Conservation (phyloP, 306 rosid species). For the Prosopis cineraria region DNA sequence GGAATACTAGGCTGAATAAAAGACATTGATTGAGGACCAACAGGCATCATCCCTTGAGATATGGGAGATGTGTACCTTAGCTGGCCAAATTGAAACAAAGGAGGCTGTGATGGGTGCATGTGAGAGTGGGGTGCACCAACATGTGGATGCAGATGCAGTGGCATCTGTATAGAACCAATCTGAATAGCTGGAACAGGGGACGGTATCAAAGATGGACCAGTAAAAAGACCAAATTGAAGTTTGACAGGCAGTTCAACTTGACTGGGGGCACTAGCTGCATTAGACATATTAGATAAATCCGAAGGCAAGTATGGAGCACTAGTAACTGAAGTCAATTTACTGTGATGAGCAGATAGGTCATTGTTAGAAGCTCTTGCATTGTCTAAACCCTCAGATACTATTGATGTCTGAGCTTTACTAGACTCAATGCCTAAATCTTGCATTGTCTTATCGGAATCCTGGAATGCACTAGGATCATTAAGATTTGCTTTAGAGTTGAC, state of each 20-base stretch:
- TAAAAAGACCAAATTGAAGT: slow-evolving; percentile 97
- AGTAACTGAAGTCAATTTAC: slow-evolving; percentile 47
- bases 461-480: slow-evolving; percentile 53
- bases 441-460: slow-evolving; percentile 59
- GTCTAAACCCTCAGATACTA: slow-evolving; percentile 48
- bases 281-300: slow-evolving; percentile 51
- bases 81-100: slow-evolving; percentile 98
- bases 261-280: slow-evolving; percentile 52
- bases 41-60: slow-evolving; percentile 79
- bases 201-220: slow-evolving; percentile 95
- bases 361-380: slow-evolving; percentile 52
- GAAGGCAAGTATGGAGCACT: slow-evolving; percentile 53
- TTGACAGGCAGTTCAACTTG: slow-evolving; percentile 79
- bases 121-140: slow-evolving; percentile 70
- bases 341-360: slow-evolving; percentile 54
- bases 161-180: slow-evolving; percentile 99
- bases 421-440: slow-evolving; percentile 57
- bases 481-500: slow-evolving; percentile 49
- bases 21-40: slow-evolving; percentile 78
- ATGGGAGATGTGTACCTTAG: slow-evolving; percentile 73
- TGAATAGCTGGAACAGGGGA: slow-evolving; percentile 96
- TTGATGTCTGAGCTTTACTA: slow-evolving; percentile 39
- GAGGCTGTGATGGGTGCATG: slow-evolving; percentile 81
- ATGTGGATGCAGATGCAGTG: slow-evolving; percentile 87
- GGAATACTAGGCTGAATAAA: slow-evolving; percentile 73